These are phyloP conservation scores for Plantago ovata DNA, from an alignment of 257 asterid species.

Conservation along the genomic window DNA sequence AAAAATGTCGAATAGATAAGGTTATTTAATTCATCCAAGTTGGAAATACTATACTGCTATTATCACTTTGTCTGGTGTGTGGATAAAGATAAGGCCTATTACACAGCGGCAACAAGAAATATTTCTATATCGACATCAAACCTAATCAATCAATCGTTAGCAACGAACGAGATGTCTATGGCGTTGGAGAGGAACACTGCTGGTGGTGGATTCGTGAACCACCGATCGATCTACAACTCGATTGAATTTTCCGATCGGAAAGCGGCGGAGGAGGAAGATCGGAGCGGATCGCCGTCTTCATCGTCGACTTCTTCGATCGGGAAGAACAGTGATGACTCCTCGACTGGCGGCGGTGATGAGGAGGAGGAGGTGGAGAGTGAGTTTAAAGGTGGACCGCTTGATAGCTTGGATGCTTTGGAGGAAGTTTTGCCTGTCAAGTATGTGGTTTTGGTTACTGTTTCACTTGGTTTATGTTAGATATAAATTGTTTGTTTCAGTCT, in stretches of 20 bases:
- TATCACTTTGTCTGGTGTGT: conserved; percentile 17
- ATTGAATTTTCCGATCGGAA: conserved; percentile 29
- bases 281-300: conserved; percentile 23
- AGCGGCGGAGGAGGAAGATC: conserved; percentile 21
- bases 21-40: conserved; percentile 45
- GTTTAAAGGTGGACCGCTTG: conserved; percentile 41
- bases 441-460: conserved; percentile 7
- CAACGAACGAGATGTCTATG: conserved; percentile 30
- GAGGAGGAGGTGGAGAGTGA: conserved; percentile 53
- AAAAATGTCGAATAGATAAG: conserved; percentile 31
- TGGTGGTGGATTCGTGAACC: conserved; percentile 29
- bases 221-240: conserved; percentile 29
- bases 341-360: conserved; percentile 22
- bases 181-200: conserved; percentile 42
- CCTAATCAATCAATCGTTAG: conserved; percentile 1
- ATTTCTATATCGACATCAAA: background rate
- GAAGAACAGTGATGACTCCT: conserved; percentile 38
- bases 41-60: conserved; percentile 14
- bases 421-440: conserved; percentile 51
- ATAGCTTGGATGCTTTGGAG: conserved; percentile 41
- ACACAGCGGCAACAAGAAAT: background rate
- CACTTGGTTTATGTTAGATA: background rate
- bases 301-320: conserved; percentile 51
- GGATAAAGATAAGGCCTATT: conserved; percentile 61
- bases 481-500: background rate